phyloP scores from a whole-genome alignment of 768 basidiomycete species.

The Albatrellus ellisii region DNA sequence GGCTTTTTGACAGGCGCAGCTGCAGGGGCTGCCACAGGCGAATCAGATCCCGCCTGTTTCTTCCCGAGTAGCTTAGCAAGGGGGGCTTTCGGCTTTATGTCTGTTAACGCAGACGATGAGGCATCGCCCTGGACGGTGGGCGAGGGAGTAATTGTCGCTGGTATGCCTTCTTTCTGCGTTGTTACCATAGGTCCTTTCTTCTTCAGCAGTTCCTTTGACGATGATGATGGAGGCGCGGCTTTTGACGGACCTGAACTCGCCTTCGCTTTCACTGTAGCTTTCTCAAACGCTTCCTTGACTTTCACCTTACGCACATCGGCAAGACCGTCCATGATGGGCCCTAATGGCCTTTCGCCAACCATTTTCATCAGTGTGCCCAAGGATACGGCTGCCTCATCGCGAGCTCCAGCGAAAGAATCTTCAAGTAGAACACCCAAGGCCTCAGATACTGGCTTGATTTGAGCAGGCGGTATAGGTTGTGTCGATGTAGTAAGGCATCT shows the following conservation, averaged over 20 bases:
- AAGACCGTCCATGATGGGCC: constrained; percentile 72
- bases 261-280: constrained; percentile 86
- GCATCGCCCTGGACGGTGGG: too few species aligned
- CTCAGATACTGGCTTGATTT: constrained; percentile 76
- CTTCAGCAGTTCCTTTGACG: constrained; percentile 23
- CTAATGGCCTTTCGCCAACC: constrained; percentile 86
- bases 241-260: constrained; percentile 30
- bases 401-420: constrained; percentile 80
- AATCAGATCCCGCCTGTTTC: constrained; percentile 35
- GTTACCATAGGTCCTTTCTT: constrained; percentile 14
- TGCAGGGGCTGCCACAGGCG: constrained; percentile 17
- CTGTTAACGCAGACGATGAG: too few species aligned
- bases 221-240: constrained; percentile 16
- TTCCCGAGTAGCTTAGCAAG: constrained; percentile 32
- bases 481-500: constrained; percentile 65
- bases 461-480: constrained; percentile 53
- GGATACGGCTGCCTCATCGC: constrained; percentile 80
- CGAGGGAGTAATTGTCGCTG: constrained; percentile 10
- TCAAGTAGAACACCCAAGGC: constrained; percentile 63
- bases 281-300: constrained; percentile 88
- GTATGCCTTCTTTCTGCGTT: constrained; percentile 22
- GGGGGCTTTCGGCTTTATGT: constrained; percentile 37
- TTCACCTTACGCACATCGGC: constrained; percentile 83
- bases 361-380: constrained; percentile 93
- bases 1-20: constrained; percentile 32